These are phyloP conservation scores for Calophaca sinica DNA, from an alignment of 306 rosid species.

Conservation along the genomic window DNA sequence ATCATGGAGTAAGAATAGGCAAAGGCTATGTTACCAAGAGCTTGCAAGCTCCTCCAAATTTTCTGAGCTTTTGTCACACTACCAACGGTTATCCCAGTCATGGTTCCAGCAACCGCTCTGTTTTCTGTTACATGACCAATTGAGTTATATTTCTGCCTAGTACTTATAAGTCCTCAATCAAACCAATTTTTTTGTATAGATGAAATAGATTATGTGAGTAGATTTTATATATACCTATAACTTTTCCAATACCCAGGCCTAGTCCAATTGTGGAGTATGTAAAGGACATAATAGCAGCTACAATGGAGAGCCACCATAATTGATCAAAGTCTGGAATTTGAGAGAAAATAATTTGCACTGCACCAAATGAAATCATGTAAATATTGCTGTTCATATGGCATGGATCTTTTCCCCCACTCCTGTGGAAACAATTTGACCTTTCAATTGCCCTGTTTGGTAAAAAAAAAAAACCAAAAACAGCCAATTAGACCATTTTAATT, in stretches of 20 bases:
- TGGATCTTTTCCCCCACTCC: constrained; percentile 64
- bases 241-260: constrained; percentile 78
- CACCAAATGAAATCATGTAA: constrained; percentile 84
- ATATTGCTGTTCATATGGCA: constrained; percentile 76
- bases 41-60: constrained; percentile 81
- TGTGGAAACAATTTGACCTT: constrained; percentile 74
- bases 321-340: constrained; percentile 85
- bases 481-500: constrained; percentile 33
- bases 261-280: constrained; percentile 82
- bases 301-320: constrained; percentile 87
- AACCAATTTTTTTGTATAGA: background rate
- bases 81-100: constrained; percentile 68
- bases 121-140: constrained; percentile 48
- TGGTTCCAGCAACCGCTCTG: constrained; percentile 59
- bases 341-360: constrained; percentile 64
- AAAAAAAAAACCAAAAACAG: background rate
- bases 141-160: constrained; percentile 29
- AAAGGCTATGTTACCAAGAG: constrained; percentile 89
- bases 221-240: constrained; percentile 63
- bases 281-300: constrained; percentile 94
- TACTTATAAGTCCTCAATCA: too few species aligned
- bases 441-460: constrained; percentile 73
- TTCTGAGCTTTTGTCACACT: constrained; percentile 66
- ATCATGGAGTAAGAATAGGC: constrained; percentile 87
- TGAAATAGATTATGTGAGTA: background rate